Conservation (phyloP, 2,329 filamentous ascomycete genomes). For the Hymenoscyphus infarciens region DNA sequence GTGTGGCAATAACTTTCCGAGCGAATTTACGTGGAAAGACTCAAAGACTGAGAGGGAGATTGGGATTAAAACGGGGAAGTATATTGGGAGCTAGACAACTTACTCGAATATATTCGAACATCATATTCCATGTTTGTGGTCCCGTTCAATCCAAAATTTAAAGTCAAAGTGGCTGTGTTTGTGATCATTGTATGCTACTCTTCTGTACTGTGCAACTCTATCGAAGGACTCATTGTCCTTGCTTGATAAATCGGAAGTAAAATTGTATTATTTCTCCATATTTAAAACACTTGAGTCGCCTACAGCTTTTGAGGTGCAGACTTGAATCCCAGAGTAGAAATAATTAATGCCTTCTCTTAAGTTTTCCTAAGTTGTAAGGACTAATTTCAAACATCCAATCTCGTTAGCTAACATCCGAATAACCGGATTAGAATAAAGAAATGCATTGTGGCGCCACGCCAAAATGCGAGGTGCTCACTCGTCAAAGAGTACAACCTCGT, state of each 20-base stretch:
- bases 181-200: neutral
- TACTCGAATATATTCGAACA: neutral
- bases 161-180: neutral
- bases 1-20: neutral
- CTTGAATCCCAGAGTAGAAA: too few species aligned
- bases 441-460: neutral
- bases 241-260: too few species aligned
- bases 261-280: too few species aligned
- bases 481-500: neutral
- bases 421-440: neutral
- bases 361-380: too few species aligned
- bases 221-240: too few species aligned
- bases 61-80: neutral
- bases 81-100: neutral
- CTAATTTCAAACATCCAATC: too few species aligned
- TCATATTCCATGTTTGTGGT: neutral
- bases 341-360: too few species aligned
- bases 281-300: too few species aligned
- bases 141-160: neutral
- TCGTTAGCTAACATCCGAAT: neutral
- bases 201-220: too few species aligned
- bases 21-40: neutral
- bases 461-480: neutral
- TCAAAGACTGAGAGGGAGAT: neutral
- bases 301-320: too few species aligned